phyloP scores from a whole-genome alignment of 208 protist species.

The Acanthamoeba lenticulata region DNA sequence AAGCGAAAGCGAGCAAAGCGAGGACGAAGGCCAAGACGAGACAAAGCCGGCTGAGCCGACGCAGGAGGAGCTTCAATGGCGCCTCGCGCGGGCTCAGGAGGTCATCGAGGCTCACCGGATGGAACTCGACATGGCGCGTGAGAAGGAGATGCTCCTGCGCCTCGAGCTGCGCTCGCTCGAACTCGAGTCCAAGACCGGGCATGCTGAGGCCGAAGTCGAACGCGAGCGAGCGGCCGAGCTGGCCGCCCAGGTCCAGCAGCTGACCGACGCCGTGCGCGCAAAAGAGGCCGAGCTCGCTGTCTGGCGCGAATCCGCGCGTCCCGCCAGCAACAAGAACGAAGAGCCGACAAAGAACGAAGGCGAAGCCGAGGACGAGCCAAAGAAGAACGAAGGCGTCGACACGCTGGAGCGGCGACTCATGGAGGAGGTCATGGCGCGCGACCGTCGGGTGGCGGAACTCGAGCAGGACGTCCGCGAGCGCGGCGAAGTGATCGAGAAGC shows the following conservation, averaged over 20 bases:
- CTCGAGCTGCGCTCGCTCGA: constrained; percentile 16
- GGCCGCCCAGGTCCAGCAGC: neutral
- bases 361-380: neutral
- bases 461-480: neutral
- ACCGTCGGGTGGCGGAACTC: neutral
- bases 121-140: constrained; percentile 10
- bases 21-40: neutral
- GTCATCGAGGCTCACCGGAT: constrained; percentile 7
- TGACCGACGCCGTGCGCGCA: neutral
- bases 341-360: neutral
- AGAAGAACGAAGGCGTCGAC: neutral
- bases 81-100: neutral
- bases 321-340: neutral
- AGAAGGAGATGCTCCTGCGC: constrained; percentile 1
- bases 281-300: neutral
- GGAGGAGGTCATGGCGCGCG: neutral
- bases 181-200: neutral
- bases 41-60: neutral
- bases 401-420: neutral
- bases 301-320: neutral
- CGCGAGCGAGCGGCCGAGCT: neutral
- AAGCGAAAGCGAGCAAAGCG: neutral
- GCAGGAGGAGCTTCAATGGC: constrained; percentile 9
- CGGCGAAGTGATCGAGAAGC: neutral
- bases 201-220: neutral